Evolutionary conservation across 306 rosid genomes (phyloP).

Genomic region (Cucurbita argyrosperma): DNA sequence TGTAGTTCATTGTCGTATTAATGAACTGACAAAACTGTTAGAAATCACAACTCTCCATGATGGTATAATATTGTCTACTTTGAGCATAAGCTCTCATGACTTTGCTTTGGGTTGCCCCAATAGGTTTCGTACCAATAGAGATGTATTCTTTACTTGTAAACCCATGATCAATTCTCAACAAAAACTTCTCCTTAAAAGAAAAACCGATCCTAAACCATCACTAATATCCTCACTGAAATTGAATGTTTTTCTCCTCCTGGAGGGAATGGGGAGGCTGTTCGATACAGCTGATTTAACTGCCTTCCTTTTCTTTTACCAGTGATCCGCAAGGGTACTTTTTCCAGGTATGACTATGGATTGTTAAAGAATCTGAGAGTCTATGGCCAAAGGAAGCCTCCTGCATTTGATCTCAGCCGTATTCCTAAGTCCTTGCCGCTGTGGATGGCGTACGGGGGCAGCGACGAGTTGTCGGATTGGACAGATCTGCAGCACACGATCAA

Average conservation of each 20-base stretch:
- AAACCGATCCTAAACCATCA: neutral
- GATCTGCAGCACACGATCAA: constrained; percentile 52
- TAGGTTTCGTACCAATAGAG: no score
- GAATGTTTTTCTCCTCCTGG: neutral
- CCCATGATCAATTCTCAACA: no score
- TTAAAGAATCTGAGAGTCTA: constrained; percentile 50
- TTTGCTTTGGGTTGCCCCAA: no score
- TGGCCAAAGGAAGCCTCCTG: constrained; percentile 61
- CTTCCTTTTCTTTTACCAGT: constrained; percentile 31
- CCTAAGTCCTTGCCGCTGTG: constrained; percentile 74
- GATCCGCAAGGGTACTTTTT: constrained; percentile 75
- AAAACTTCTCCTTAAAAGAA: neutral
- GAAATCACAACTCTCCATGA: no score
- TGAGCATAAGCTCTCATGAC: no score
- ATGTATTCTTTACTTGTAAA: no score
- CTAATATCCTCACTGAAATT: neutral
- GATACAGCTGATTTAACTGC: neutral
- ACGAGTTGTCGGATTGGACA: constrained; percentile 51
- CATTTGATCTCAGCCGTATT: constrained; percentile 50
- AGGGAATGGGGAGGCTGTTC: neutral
- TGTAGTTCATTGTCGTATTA: neutral
- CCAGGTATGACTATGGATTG: constrained; percentile 71
- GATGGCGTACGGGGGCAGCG: constrained; percentile 89
- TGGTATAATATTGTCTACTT: no score
- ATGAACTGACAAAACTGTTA: no score